Base-by-base conservation (phyloP, 768 basidiomycete species). In the Phaffia tasmanica region DNA sequence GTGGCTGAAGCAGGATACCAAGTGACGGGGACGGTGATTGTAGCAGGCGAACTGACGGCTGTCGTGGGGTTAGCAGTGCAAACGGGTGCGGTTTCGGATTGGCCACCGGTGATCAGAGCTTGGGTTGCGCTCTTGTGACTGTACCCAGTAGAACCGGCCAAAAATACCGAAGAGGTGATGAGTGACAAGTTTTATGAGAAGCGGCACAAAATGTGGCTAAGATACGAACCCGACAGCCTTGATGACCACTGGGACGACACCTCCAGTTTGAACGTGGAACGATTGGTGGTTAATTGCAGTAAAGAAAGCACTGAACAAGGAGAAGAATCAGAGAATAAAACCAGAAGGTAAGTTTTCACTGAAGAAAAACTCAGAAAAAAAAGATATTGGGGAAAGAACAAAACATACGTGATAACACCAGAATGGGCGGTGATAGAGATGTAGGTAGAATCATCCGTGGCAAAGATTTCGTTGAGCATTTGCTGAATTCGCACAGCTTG, bases 371-470 rank as follows among this genome's bases (percentile, higher is more conserved):
- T 72, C n/a, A 42, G 11, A 42, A 11, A 42, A 11, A 42, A 11
- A 5, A 42, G 35, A 42, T 42, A 42, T 42, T 5, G 11, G 35
- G 11, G 35, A 11, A 4, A 42, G 35, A 11, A 42, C 4, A 11
- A 42, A 42, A 91, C 92, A 4, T 93, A 93, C 15, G 92, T 91
- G 23, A 94, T 85, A 9, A 66, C 67, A 15, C 73, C 74, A 6
- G 68, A 68, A 54, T 75, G 75, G 7, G 72, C 70, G 1, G 75
- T 74, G 35, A 75, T 74, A 50, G 67, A 70, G 62, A 75, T 59
- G 68, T 69, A 72, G 15, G 70, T 61, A 5, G 63, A 48, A 1
- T 63, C 15, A 32, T 74, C 72, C 2, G 63, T 66, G 1, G 73
- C 68, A 30, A 75, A 75, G 55, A 75, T 56, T 63, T 71, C 47